Evolutionary conservation across 169 alveolate species (phyloP).

Genomic region (Babesia microti): DNA sequence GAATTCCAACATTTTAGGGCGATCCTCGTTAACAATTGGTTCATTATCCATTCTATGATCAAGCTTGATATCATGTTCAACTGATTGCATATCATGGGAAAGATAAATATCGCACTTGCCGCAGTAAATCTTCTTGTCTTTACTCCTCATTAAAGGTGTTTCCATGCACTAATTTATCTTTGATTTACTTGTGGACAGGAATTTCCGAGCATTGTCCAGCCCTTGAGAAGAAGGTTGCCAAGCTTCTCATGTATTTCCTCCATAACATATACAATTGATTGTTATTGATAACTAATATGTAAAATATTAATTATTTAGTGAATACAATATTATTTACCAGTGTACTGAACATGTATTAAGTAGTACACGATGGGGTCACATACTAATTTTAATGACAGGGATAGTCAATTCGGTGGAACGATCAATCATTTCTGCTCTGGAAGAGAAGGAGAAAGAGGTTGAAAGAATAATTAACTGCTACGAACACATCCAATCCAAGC

Average conservation of each 20-base stretch:
- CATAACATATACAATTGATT: slow-evolving; percentile 6
- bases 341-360: neutral
- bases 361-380: slow-evolving; percentile 1
- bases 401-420: slow-evolving; percentile 23
- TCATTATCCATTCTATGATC: no score
- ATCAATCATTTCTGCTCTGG: slow-evolving; percentile 36
- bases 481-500: slow-evolving; percentile 43
- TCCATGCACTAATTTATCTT: slow-evolving; percentile 19
- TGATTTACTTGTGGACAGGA: slow-evolving; percentile 17
- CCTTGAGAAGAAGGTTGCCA: slow-evolving; percentile 33
- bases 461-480: slow-evolving; percentile 44
- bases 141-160: slow-evolving; percentile 46
- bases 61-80: no score
- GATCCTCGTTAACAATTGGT: no score
- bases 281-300: slow-evolving; percentile 2
- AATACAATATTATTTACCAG: neutral
- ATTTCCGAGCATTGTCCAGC: slow-evolving; percentile 47
- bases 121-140: slow-evolving; percentile 19
- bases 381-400: neutral
- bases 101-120: slow-evolving; percentile 23
- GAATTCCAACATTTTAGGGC: no score
- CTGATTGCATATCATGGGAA: no score
- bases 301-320: neutral
- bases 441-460: slow-evolving; percentile 55
- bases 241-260: slow-evolving; percentile 23